These are phyloP conservation scores for Fusarium buharicum DNA, from an alignment of 2,329 filamentous ascomycete species.

Conservation along the genomic window DNA sequence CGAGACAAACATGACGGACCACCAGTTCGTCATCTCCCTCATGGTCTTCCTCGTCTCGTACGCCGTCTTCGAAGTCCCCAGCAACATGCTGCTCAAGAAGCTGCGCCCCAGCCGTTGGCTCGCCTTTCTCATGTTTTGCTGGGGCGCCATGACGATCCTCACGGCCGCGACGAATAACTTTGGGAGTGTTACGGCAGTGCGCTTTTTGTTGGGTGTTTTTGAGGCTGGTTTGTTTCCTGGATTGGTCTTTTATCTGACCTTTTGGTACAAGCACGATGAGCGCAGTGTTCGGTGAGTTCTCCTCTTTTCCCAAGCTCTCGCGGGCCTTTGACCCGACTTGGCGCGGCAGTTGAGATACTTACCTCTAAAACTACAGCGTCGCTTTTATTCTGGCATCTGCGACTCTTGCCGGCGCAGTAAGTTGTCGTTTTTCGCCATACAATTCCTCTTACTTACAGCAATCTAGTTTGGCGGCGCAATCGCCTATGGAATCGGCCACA, in stretches of 20 bases:
- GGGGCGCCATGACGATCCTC: constrained; percentile 74
- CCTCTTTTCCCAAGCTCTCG: neutral
- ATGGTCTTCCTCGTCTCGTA: constrained; percentile 71
- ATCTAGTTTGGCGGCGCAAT: constrained; percentile 72
- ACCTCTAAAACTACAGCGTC: constrained; percentile 56
- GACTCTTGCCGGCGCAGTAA: constrained; percentile 72
- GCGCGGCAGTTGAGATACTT: constrained; percentile 16
- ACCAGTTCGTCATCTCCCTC: constrained; percentile 69
- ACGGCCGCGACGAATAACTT: constrained; percentile 73
- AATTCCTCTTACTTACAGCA: constrained; percentile 1
- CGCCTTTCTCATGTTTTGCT: constrained; percentile 72
- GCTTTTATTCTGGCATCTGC: constrained; percentile 76
- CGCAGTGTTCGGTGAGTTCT: constrained; percentile 65
- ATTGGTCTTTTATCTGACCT: constrained; percentile 74
- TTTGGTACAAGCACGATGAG: constrained; percentile 78
- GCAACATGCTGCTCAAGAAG: constrained; percentile 73
- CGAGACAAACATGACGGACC: constrained; percentile 69
- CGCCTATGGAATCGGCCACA: constrained; percentile 76
- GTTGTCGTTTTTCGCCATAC: constrained; percentile 8
- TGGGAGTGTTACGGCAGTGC: constrained; percentile 70
- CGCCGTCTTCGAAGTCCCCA: constrained; percentile 70
- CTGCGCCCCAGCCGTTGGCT: constrained; percentile 71
- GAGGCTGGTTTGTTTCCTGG: constrained; percentile 74
- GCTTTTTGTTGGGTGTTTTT: constrained; percentile 73
- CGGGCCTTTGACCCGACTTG: constrained; percentile 9